Percentiles rank a stretch among this genome's conserved stretches.
These are phyloP conservation scores for Acephala macrosclerotiorum DNA, from an alignment of 2,329 filamentous ascomycete species.

Conservation along the genomic window DNA sequence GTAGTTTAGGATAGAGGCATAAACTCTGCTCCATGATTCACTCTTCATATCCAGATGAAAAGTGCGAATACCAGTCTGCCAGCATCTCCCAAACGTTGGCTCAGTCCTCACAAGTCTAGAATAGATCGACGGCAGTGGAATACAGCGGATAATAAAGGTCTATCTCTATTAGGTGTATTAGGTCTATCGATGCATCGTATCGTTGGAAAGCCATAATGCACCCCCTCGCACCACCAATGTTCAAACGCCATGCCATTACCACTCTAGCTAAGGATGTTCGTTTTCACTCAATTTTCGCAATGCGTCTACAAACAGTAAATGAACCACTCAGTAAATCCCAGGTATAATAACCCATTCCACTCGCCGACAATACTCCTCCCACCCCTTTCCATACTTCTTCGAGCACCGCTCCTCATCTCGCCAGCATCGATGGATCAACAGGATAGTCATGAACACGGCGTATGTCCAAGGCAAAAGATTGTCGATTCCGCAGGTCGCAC, in stretches of 20 bases:
- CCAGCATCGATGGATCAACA: constrained; percentile 54
- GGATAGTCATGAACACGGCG: constrained; percentile 51
- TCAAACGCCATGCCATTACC: neutral
- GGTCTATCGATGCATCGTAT: neutral
- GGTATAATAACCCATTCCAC: constrained; percentile 9
- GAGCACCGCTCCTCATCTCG: constrained; percentile 54
- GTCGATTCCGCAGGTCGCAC: constrained; percentile 49
- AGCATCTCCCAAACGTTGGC: too few relatives aligned
- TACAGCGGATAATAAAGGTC: neutral
- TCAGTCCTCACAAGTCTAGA: too few relatives aligned
- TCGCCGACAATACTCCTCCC: constrained; percentile 48
- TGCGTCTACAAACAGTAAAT: neutral
- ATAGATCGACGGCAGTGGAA: too few relatives aligned
- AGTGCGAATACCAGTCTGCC: too few relatives aligned
- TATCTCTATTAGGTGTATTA: constrained; percentile 1
- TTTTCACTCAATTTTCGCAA: too few relatives aligned
- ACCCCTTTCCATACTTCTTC: constrained; percentile 53
- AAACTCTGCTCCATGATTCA: neutral
- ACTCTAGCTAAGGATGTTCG: neutral
- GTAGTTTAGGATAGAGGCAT: neutral
- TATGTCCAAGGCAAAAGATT: constrained; percentile 54
- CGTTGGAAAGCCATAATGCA: neutral
- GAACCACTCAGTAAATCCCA: neutral
- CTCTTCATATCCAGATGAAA: neutral
- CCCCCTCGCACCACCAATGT: neutral